A percentile compares a stretch with the other conserved stretches of the same genome.
phyloP scores from a whole-genome alignment of 2,329 filamentous ascomycete species.

The Sarocladium kiliense region DNA sequence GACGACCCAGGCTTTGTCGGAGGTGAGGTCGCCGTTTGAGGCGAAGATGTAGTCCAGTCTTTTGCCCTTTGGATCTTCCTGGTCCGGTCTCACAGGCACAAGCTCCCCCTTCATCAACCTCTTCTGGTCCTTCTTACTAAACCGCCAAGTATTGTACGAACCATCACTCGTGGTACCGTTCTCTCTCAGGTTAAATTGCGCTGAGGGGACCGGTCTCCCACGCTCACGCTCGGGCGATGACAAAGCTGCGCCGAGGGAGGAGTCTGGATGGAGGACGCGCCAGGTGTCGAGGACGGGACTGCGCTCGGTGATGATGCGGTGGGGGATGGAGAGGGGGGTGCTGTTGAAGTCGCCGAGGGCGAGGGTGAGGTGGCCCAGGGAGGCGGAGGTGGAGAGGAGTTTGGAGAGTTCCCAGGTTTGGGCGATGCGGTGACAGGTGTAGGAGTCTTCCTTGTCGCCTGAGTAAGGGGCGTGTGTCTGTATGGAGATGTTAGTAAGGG shows the following conservation, averaged over 20 bases:
- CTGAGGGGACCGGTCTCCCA: conserved; percentile 61
- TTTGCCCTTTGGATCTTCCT: conserved; percentile 70
- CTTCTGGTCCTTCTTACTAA: conserved; percentile 67
- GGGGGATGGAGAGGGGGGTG: conserved; percentile 79
- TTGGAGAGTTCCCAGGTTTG: conserved; percentile 96
- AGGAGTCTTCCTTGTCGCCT: conserved; percentile 46
- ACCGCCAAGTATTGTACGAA: conserved; percentile 88
- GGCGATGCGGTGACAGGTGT: conserved; percentile 82
- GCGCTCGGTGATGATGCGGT: conserved; percentile 75
- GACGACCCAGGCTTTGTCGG: conserved; percentile 58
- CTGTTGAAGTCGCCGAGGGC: conserved; percentile 96
- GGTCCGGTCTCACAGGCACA: conserved; percentile 56
- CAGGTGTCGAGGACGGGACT: conserved; percentile 73
- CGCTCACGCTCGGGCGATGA: conserved; percentile 63
- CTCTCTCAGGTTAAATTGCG: conserved; percentile 68
- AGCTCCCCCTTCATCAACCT: conserved; percentile 54
- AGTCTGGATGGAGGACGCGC: conserved; percentile 78
- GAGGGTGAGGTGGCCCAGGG: conserved; percentile 76
- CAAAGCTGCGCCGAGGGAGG: conserved; percentile 68
- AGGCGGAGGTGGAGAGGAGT: conserved; percentile 74
- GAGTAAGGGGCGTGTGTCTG: conserved; percentile 82
- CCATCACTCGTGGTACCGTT: conserved; percentile 89
- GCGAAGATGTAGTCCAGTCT: conserved; percentile 94
- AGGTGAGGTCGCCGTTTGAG: conserved; percentile 33
- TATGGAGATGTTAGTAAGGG: background rate